Percentiles rank a stretch among this genome's conserved stretches.
Evolutionary conservation across 257 asterid species (phyloP).

Genomic region (Solanum peruvianum): DNA sequence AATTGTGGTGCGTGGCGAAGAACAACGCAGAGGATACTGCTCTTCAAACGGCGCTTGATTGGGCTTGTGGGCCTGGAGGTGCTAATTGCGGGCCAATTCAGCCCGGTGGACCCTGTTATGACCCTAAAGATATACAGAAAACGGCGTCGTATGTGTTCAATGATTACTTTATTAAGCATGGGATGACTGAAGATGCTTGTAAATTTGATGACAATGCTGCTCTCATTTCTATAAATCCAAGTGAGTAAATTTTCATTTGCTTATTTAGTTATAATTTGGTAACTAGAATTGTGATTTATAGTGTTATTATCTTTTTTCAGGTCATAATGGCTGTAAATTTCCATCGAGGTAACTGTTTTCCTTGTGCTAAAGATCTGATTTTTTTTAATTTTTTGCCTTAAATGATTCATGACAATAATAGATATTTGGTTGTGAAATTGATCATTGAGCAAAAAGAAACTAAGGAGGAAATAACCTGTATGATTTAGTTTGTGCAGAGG

Average conservation of each 20-base stretch:
- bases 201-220: constrained; percentile 57
- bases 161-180: constrained; percentile 52
- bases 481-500: background rate
- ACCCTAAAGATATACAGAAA: constrained; percentile 41
- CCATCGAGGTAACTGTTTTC: constrained; percentile 53
- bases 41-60: constrained; percentile 63
- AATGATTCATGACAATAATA: background rate
- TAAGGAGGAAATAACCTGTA: background rate
- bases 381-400: background rate
- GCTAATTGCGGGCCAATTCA: constrained; percentile 71
- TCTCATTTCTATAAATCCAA: constrained; percentile 68
- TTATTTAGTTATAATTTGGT: background rate
- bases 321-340: constrained; percentile 51
- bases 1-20: constrained; percentile 94
- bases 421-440: background rate
- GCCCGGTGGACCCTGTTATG: constrained; percentile 75
- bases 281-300: background rate
- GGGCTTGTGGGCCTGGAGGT: constrained; percentile 86
- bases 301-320: constrained; percentile 24
- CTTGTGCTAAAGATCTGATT: background rate
- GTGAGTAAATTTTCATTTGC: constrained; percentile 18
- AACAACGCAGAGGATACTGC: constrained; percentile 76
- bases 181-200: constrained; percentile 45
- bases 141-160: constrained; percentile 87
- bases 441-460: background rate